Conservation (phyloP, 148 eudicot genomes). For the Vaccinium myrtillus region DNA sequence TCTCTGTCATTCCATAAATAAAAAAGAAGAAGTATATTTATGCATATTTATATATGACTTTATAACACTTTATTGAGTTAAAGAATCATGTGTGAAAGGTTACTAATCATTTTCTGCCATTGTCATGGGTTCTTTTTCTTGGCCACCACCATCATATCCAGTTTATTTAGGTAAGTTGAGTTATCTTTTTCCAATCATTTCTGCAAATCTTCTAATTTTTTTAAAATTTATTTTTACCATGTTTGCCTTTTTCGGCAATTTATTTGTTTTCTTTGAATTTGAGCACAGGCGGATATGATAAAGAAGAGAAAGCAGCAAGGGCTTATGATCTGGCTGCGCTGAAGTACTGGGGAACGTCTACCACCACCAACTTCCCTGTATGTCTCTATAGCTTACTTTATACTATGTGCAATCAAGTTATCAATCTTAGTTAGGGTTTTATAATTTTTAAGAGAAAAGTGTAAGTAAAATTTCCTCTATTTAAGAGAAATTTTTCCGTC, state of each 20-base stretch:
- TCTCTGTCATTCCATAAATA: background rate
- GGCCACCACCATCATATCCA: conserved; percentile 25
- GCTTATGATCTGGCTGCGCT: conserved; percentile 93
- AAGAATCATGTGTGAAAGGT: background rate
- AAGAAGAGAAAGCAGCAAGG: conserved; percentile 99
- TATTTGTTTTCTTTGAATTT: background rate
- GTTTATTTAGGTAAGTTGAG: conserved; percentile 76
- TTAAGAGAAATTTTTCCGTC: background rate
- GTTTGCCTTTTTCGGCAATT: background rate
- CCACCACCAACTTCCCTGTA: conserved; percentile 97
- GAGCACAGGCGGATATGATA: conserved; percentile 86
- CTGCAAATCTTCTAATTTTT: background rate
- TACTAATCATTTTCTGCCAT: conserved; percentile 25
- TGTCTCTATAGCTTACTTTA: no score
- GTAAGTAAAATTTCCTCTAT: background rate
- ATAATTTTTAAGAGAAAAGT: background rate
- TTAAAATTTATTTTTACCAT: background rate
- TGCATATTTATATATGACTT: background rate
- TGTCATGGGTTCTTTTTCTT: conserved; percentile 9
- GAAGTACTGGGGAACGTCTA: conserved; percentile 98
- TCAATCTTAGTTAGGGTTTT: background rate
- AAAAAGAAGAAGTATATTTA: background rate
- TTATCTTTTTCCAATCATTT: conserved; percentile 7
- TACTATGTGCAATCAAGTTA: no score
- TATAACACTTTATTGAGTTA: background rate